phyloP scores from a whole-genome alignment of 2,329 filamentous ascomycete genomes.

The Ophiostoma pallidulum region DNA sequence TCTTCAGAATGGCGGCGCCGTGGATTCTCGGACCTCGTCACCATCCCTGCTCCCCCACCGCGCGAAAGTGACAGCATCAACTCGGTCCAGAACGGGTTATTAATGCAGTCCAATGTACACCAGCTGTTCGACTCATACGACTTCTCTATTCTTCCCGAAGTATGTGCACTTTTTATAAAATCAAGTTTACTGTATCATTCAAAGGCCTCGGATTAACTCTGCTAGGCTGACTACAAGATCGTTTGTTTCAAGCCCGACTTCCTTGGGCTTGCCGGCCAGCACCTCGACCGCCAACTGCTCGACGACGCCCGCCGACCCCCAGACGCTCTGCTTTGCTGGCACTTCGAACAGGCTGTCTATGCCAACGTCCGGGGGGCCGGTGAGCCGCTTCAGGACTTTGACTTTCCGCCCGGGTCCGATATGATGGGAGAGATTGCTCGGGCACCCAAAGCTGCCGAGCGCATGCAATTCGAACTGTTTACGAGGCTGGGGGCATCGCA shows the following conservation, averaged over 20 bases:
- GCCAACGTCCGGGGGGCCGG: too few species aligned
- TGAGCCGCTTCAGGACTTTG: too few species aligned
- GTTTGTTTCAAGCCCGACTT: background rate
- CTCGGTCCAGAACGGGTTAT: constrained; percentile 4
- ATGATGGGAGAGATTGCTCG: too few species aligned
- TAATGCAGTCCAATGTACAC: background rate
- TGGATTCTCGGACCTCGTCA: background rate
- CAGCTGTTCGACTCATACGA: background rate
- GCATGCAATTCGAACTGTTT: too few species aligned
- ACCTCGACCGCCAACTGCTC: background rate
- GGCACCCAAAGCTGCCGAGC: too few species aligned
- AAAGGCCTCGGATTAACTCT: background rate
- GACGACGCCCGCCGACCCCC: constrained; percentile 1
- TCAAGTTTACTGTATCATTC: background rate
- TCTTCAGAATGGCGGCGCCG: background rate
- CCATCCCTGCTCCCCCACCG: background rate
- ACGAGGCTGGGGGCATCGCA: too few species aligned
- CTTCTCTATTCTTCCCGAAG: background rate
- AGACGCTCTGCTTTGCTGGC: background rate
- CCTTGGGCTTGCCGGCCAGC: background rate
- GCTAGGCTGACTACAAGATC: background rate
- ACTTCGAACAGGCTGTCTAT: constrained; percentile 2
- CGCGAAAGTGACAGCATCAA: background rate
- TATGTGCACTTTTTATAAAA: background rate
- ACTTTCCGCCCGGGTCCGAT: too few species aligned